These are phyloP conservation scores for Alternaria triticina DNA, from an alignment of 2,329 filamentous ascomycete species.

Conservation along the genomic window DNA sequence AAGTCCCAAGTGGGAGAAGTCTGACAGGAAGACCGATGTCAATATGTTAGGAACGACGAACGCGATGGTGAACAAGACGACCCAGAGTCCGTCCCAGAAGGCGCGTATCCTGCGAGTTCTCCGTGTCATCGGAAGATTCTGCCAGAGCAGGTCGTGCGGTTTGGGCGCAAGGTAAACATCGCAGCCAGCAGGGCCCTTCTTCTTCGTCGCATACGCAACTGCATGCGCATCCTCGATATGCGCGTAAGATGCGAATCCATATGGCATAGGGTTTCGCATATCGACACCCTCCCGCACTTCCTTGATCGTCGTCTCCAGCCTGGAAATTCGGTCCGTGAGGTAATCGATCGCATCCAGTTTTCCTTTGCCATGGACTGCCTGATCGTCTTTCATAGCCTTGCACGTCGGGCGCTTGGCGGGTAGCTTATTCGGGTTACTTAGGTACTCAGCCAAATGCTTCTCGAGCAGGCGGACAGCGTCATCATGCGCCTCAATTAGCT, in stretches of 20 bases:
- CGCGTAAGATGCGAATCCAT: conserved; percentile 91
- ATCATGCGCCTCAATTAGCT: conserved; percentile 82
- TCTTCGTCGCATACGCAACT: conserved; percentile 77
- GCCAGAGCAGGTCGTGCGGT: conserved; percentile 94
- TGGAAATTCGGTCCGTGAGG: conserved; percentile 79
- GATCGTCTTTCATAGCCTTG: conserved; percentile 77
- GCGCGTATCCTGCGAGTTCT: conserved; percentile 72
- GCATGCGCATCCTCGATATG: conserved; percentile 86
- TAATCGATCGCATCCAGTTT: conserved; percentile 96
- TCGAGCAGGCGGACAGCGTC: conserved; percentile 82
- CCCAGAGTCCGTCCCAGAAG: conserved; percentile 83
- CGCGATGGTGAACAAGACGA: conserved; percentile 76
- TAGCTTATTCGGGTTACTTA: conserved; percentile 81
- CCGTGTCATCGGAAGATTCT: conserved; percentile 79
- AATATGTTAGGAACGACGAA: conserved; percentile 93
- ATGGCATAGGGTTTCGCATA: conserved; percentile 84
- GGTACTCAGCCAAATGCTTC: conserved; percentile 77
- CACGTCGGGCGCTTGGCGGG: conserved; percentile 79
- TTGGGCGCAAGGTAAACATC: conserved; percentile 80
- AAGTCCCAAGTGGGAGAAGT: conserved; percentile 78
- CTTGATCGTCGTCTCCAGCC: conserved; percentile 83
- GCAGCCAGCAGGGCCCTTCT: conserved; percentile 79
- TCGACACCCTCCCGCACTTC: conserved; percentile 84
- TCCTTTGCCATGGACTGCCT: conserved; percentile 67
- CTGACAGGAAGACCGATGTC: conserved; percentile 91